A percentile compares a stretch with the other conserved stretches of the same genome.
phyloP scores from a whole-genome alignment of 768 basidiomycete species.

The Suillus sp. region DNA sequence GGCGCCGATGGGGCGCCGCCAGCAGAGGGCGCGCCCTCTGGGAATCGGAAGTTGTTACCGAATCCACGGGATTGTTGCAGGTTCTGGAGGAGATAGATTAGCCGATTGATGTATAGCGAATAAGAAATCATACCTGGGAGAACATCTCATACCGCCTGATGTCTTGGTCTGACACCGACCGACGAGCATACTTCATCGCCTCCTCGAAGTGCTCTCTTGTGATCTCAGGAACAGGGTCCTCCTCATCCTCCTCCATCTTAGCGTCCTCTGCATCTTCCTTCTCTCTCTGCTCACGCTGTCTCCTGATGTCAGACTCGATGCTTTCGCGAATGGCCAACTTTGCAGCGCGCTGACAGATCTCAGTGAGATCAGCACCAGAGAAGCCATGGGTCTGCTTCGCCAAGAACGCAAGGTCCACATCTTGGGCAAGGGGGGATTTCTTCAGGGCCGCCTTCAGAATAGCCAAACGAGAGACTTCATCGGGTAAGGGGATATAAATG shows the following conservation, averaged over 20 bases:
- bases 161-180: constrained; percentile 95
- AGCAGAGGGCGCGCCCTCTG: constrained; percentile 58
- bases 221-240: constrained; percentile 87
- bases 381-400: constrained; percentile 94
- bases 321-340: constrained; percentile 96
- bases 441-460: constrained; percentile 92
- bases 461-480: constrained; percentile 86
- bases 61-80: constrained; percentile 90
- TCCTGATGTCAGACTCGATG: constrained; percentile 89
- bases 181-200: constrained; percentile 96
- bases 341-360: constrained; percentile 96
- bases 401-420: constrained; percentile 85
- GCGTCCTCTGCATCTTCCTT: constrained; percentile 77
- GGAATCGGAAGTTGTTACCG: constrained; percentile 98
- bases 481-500: constrained; percentile 98
- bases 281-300: constrained; percentile 75
- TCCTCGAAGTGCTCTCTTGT: constrained; percentile 96
- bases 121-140: constrained; percentile 61
- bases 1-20: constrained; percentile 41
- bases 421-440: constrained; percentile 83
- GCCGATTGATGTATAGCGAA: constrained; percentile 8
- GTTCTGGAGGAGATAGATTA: constrained; percentile 50
- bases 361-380: constrained; percentile 99
- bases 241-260: constrained; percentile 72
- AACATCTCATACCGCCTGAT: constrained; percentile 99